A percentile compares a stretch with the other conserved stretches of the same genome.
phyloP scores from a whole-genome alignment of 2,329 filamentous ascomycete species.

The Verticillium tricorpus region DNA sequence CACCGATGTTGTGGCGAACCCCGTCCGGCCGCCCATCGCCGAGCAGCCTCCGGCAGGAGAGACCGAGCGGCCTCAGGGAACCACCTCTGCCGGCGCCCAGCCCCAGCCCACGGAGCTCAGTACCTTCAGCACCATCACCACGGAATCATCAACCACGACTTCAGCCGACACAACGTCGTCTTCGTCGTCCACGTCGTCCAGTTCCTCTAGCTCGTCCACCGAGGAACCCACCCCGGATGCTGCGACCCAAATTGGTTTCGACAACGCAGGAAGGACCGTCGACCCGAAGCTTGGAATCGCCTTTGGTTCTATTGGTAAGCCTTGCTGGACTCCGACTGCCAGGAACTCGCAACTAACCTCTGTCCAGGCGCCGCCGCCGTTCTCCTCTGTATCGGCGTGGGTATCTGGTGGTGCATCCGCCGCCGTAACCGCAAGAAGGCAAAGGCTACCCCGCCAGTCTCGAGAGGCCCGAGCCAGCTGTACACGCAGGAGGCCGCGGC shows the following conservation, averaged over 20 bases:
- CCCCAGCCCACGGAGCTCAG: background rate
- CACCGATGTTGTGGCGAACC: background rate
- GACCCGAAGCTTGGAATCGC: constrained; percentile 10
- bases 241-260: constrained; percentile 5
- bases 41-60: background rate
- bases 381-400: constrained; percentile 6
- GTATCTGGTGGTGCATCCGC: constrained; percentile 11
- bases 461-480: constrained; percentile 1
- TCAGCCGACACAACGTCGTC: background rate
- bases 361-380: constrained; percentile 5
- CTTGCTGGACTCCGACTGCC: background rate
- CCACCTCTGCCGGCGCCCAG: background rate
- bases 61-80: background rate
- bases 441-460: background rate
- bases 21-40: background rate
- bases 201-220: background rate
- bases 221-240: background rate
- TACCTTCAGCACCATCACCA: background rate
- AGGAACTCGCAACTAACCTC: background rate
- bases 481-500: constrained; percentile 4
- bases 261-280: background rate
- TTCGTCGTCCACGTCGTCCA: constrained; percentile 2
- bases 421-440: constrained; percentile 2
- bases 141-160: background rate
- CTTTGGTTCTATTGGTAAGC: constrained; percentile 11